A percentile compares a stretch with the other conserved stretches of the same genome.
phyloP scores from a whole-genome alignment of 2,329 filamentous ascomycete genomes.

The Pseudopyricularia javanii region DNA sequence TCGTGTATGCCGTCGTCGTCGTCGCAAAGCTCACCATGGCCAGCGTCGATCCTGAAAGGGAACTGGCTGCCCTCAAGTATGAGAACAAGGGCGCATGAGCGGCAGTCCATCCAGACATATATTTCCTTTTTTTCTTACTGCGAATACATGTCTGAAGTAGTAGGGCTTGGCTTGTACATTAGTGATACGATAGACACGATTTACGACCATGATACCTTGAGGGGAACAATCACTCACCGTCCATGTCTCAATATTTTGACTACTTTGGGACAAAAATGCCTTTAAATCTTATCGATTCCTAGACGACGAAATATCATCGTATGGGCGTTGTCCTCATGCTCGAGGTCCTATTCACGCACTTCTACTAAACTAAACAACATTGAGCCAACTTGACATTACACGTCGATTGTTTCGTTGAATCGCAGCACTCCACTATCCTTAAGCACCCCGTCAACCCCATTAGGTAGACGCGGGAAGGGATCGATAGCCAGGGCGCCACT shows the following conservation, averaged over 20 bases:
- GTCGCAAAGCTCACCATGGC: conserved; percentile 54
- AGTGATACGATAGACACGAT: too few relatives aligned
- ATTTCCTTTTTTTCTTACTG: background rate
- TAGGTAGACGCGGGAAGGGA: conserved; percentile 51
- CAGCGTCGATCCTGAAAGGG: conserved; percentile 54
- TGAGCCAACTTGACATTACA: conserved; percentile 20
- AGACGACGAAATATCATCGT: too few relatives aligned
- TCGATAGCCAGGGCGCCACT: conserved; percentile 25
- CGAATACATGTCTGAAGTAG: too few relatives aligned
- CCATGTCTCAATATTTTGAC: too few relatives aligned
- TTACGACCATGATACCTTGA: too few relatives aligned
- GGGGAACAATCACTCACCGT: too few relatives aligned
- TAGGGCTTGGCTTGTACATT: too few relatives aligned
- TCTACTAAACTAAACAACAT: background rate
- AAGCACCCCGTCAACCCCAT: conserved; percentile 79
- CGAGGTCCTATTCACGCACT: background rate
- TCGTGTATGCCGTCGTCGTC: conserved; percentile 50
- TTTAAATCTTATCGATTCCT: too few relatives aligned
- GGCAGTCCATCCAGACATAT: too few relatives aligned
- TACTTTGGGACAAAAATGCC: too few relatives aligned
- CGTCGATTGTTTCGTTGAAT: conserved; percentile 86
- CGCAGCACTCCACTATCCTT: conserved; percentile 76
- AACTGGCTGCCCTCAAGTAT: conserved; percentile 51
- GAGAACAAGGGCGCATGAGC: conserved; percentile 52
- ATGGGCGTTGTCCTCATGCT: background rate